These are phyloP conservation scores for Suhomyces yuchorum DNA, from an alignment of 1,139 yeast species.

Conservation along the genomic window DNA sequence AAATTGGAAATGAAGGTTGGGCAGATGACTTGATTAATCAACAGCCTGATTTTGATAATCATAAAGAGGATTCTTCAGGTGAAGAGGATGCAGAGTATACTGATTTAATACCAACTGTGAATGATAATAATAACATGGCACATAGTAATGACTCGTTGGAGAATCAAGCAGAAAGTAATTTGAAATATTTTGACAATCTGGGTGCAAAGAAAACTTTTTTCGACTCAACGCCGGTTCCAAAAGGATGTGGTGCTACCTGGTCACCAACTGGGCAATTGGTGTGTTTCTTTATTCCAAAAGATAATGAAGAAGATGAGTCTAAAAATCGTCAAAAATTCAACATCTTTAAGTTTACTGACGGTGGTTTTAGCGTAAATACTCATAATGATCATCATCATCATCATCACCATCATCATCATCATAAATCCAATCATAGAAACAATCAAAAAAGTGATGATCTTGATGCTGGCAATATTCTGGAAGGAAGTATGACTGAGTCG, in stretches of 20 bases:
- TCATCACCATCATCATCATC: constrained; percentile 17
- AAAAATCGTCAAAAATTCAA: constrained; percentile 35
- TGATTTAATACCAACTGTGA: constrained; percentile 36
- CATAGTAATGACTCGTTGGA: constrained; percentile 13
- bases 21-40: constrained; percentile 47
- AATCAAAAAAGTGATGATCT: not conserved
- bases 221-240: constrained; percentile 88
- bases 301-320: constrained; percentile 32
- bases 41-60: constrained; percentile 32
- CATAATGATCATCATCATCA: constrained; percentile 13
- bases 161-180: not conserved
- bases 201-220: constrained; percentile 30
- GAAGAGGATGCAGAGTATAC: constrained; percentile 37
- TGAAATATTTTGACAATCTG: constrained; percentile 6
- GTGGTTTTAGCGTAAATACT: constrained; percentile 34
- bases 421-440: constrained; percentile 1
- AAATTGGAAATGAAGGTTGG: constrained; percentile 48
- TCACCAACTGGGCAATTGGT: constrained; percentile 74
- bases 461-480: not conserved
- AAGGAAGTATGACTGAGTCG: constrained; percentile 3
- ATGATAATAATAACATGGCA: constrained; percentile 22
- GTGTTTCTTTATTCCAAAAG: constrained; percentile 75
- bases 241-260: constrained; percentile 94
- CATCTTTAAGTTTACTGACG: constrained; percentile 43
- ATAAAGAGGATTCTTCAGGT: constrained; percentile 32